These are phyloP conservation scores for Trichoderma lentiforme DNA, from an alignment of 2,329 filamentous ascomycete species.

Conservation along the genomic window DNA sequence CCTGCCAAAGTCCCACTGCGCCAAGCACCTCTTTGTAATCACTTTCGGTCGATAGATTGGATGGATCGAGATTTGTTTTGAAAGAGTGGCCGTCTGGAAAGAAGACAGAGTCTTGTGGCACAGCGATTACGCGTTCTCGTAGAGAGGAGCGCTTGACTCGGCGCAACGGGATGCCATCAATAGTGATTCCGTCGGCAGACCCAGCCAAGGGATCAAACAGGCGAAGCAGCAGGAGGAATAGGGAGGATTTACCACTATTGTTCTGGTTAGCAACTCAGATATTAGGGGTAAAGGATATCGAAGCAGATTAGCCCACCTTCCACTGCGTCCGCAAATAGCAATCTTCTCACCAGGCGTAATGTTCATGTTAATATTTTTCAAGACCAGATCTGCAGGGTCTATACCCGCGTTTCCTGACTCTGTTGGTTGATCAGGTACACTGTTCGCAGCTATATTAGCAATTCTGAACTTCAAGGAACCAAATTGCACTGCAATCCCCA, in stretches of 20 bases:
- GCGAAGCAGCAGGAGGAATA: conserved; percentile 39
- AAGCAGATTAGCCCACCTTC: conserved; percentile 25
- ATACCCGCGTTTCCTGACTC: background rate
- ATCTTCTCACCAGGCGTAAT: conserved; percentile 34
- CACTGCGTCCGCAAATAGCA: conserved; percentile 37
- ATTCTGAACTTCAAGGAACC: background rate
- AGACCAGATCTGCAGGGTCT: conserved; percentile 22
- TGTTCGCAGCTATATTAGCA: background rate
- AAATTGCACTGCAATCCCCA: background rate
- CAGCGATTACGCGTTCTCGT: conserved; percentile 47
- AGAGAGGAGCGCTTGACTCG: conserved; percentile 41
- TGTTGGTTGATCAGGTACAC: background rate
- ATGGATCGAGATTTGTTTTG: conserved; percentile 43
- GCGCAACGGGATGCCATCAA: conserved; percentile 41
- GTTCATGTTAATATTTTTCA: conserved; percentile 28
- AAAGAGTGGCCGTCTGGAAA: conserved; percentile 43
- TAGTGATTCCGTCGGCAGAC: conserved; percentile 31
- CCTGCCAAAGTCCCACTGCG: conserved; percentile 32
- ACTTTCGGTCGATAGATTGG: conserved; percentile 27
- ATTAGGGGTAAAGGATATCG: background rate
- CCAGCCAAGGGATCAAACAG: conserved; percentile 39
- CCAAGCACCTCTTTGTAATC: conserved; percentile 38
- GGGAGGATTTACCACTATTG: conserved; percentile 40
- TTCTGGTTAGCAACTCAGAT: background rate
- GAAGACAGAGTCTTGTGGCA: conserved; percentile 55